Base-by-base conservation (phyloP, 2,329 filamentous ascomycete species). In the Aspergillus sp. region DNA sequence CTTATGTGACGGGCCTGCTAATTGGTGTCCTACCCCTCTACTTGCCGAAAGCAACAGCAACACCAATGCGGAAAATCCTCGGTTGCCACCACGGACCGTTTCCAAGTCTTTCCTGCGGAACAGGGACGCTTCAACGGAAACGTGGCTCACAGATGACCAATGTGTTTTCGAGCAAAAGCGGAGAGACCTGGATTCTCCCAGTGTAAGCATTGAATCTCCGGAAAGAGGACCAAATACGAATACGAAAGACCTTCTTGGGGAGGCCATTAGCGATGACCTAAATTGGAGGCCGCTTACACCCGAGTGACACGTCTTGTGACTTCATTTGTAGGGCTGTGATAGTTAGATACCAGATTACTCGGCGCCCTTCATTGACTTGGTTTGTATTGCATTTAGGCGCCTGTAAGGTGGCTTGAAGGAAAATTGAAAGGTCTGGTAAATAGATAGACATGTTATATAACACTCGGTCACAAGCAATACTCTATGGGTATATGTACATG, bases 1-100 rank as follows among this genome's bases (percentile, higher is more conserved):
- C 73, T 84, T 83, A 1, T 81, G 84, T 0, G 88, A 85, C 1
- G 83, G 88, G 32, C 91, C 96, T 73, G 86, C 89, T 8, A 93
- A 97, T 70, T 98, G 95, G 95, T 86, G 96, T 23, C 10, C 17
- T 30, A 8, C 19, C 13, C 19, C 41, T 8, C 15, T 21, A 19
- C 19, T 10, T 21, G n/a, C 7, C 44, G n/a, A 55, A 52, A 55
- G 50, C 30, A 42, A 30, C 27, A 23, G 10, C 17, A 47, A 61
- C 36, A 54, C 51, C 11, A 55, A 42, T 25, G 32, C 59, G 51
- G 57, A 60, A 48, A 70, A 69, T 25, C 70, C 66, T 25, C 62
- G 63, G 47, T 61, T 71, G 49, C 70, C 71, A 54, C 71, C 70
- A 15, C 52, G 63, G 51, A 21, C 60, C 56, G 39, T 19, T n/a